Base-by-base conservation (phyloP, 2,329 filamentous ascomycete genomes). In the Davidsoniella virescens region DNA sequence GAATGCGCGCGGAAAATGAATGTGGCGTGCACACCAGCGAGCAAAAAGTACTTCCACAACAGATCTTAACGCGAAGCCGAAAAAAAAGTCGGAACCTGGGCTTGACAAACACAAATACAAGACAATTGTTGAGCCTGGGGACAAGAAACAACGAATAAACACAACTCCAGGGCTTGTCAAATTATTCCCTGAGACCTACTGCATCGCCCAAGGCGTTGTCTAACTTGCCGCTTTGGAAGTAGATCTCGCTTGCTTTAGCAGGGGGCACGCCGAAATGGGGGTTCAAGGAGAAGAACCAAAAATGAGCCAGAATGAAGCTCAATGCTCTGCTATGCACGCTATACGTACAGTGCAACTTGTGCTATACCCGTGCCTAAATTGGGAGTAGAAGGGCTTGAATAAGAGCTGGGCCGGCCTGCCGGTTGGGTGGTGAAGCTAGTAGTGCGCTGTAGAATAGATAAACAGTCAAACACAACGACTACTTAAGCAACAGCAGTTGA, bases 161-260 rank as follows among this genome's bases (percentile, higher is more conserved):
- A 47, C 18, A 47, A 23, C 37, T 38, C 44, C 38, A 33, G 44
- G 44, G 44, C 44, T 47, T 47, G 44, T 33, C 44, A 23, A 47
- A 47, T 38, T 47, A 47, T 47, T 47, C 33, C 44, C 44, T 37
- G 44, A 47, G 44, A 47, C 44, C 37, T 23, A 14, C 17, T 47
- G 44, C 39, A 37, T 47, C 23, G 44, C 37, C 18, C 44, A 38
- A 47, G 26, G 36, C 18, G 39, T 23, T 46, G 50, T 51, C 44
- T 38, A 43, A 39, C 50, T 44, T 51, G 40, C 50, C 17, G 50
- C 44, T 51, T 51, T 47, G 23, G 42, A 47, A 42, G 50, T 47
- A 38, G 50, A 51, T 47, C 50, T 51, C 50, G 50, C 50, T 51
- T 51, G 44, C n/a, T 23, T 29, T 37, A 18, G 47, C 50, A 51